Evolutionary conservation across 495 filamentous ascomycete genomes (phyloP), one percentile per base, ranked within the genome.

Genomic region (Neurospora cerealis): DNA sequence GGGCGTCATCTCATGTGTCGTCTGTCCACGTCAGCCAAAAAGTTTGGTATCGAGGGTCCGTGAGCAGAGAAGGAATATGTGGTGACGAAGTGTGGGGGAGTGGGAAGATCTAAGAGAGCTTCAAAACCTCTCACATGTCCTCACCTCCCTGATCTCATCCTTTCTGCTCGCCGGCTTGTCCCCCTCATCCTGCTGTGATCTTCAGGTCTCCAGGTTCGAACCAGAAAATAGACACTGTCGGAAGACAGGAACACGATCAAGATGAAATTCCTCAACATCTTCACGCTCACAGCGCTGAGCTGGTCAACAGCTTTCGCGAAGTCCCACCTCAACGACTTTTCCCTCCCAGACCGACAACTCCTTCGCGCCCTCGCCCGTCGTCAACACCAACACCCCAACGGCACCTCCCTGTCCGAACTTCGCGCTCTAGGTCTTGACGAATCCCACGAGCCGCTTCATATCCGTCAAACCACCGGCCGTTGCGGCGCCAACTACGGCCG

Each of bases 401-500:
- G 42, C 39, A 72, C 37, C 36, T 39, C 70, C 36, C 44, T 60
- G 11, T 48, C 71, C 40, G 44, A 48, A 21, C 42, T 46, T n/a
- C 42, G 42, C 1, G 42, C 42, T 21, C 19, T 19, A 7, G 7
- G 42, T 21, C 19, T 44, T 1, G 69, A 42, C 8, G 69, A n/a
- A 21, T 8, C 36, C n/a, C 41, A 39, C 69, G 11, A n/a, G 69
- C 13, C 4, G 10, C n/a, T 39, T 9, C 8, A 70, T 4, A 24
- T 2, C 24, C 77, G 80, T 0, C 80, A 82, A 62, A 38, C 48
- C 13, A 71, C 69, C 13, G 73, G 48, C 21, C 72, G 48, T 4
- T 82, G 80, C 72, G 80, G 80, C 0, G 32, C 72, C 17, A 40
- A 71, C 28, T 34, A 44, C 32, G 79, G 77, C 9, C 74, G 72